Evolutionary conservation across 2,329 filamentous ascomycete species (phyloP).

Genomic region (Penicillium sp.): DNA sequence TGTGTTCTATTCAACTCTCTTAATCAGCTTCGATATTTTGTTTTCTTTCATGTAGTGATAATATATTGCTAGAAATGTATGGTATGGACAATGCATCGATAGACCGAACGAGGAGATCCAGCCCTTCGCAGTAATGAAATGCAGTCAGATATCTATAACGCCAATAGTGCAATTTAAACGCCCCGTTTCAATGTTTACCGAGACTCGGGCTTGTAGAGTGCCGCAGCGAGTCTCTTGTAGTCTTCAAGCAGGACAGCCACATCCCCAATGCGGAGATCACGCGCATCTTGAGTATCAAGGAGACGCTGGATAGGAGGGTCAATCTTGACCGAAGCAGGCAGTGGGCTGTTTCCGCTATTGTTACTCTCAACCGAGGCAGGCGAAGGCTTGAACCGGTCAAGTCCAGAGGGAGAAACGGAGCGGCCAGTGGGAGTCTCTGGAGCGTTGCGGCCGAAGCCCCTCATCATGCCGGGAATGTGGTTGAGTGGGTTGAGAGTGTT

Average conservation of each 20-base stretch:
- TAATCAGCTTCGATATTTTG: not conserved
- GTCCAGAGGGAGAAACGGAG: conserved; percentile 42
- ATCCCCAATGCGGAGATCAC: conserved; percentile 72
- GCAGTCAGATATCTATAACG: conserved; percentile 13
- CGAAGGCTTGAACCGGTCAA: conserved; percentile 38
- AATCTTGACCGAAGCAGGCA: conserved; percentile 19
- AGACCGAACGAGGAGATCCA: conserved; percentile 11
- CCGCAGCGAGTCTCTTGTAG: conserved; percentile 70
- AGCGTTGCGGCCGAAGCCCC: conserved; percentile 64
- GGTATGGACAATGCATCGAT: conserved; percentile 13
- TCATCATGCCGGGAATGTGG: conserved; percentile 74
- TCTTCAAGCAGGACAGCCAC: conserved; percentile 71
- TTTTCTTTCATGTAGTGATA: not conserved
- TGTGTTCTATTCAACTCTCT: not conserved
- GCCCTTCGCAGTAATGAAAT: conserved; percentile 8
- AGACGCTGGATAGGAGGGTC: conserved; percentile 71
- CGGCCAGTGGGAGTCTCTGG: conserved; percentile 48
- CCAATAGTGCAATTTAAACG: conserved; percentile 11
- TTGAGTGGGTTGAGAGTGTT: conserved; percentile 82
- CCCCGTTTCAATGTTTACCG: conserved; percentile 9
- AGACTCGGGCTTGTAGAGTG: conserved; percentile 54
- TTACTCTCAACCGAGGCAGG: conserved; percentile 19
- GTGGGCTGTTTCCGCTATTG: conserved; percentile 10
- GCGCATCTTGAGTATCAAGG: conserved; percentile 69
- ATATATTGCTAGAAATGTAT: conserved; percentile 12